A percentile compares a stretch with the other conserved stretches of the same genome.
Evolutionary conservation across 2,329 filamentous ascomycete genomes (phyloP).

Genomic region (Blastomyces gilchristii): DNA sequence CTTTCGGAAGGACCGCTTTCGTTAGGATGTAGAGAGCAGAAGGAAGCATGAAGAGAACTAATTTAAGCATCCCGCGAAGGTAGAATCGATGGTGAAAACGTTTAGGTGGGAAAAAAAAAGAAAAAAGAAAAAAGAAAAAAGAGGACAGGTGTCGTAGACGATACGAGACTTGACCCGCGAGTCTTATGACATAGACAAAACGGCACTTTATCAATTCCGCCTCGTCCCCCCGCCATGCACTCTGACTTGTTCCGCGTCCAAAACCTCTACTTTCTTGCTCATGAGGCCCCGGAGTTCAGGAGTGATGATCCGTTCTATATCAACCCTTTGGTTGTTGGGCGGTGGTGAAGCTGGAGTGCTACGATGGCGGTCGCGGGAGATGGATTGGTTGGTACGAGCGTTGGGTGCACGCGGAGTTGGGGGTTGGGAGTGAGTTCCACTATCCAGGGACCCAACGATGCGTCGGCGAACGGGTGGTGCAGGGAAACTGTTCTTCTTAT

Average conservation of each 20-base stretch:
- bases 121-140: no score
- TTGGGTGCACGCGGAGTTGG: not conserved
- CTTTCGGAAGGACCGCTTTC: no score
- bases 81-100: not conserved
- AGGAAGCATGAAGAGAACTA: not conserved
- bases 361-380: not conserved
- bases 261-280: slow-evolving; percentile 48
- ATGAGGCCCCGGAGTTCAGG: slow-evolving; percentile 52
- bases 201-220: not conserved
- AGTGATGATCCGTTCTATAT: slow-evolving; percentile 47
- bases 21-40: no score
- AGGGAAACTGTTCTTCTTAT: slow-evolving; percentile 83
- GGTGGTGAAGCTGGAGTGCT: slow-evolving; percentile 4
- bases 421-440: not conserved
- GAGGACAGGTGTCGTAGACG: not conserved
- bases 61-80: not conserved
- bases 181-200: not conserved
- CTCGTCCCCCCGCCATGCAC: slow-evolving; percentile 35
- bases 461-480: slow-evolving; percentile 34
- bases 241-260: slow-evolving; percentile 38
- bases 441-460: not conserved
- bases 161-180: not conserved
- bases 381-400: not conserved
- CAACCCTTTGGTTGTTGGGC: slow-evolving; percentile 18
- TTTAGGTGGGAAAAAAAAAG: not conserved